phyloP scores from a whole-genome alignment of 345 rosid genomes.

The Salix viminalis region DNA sequence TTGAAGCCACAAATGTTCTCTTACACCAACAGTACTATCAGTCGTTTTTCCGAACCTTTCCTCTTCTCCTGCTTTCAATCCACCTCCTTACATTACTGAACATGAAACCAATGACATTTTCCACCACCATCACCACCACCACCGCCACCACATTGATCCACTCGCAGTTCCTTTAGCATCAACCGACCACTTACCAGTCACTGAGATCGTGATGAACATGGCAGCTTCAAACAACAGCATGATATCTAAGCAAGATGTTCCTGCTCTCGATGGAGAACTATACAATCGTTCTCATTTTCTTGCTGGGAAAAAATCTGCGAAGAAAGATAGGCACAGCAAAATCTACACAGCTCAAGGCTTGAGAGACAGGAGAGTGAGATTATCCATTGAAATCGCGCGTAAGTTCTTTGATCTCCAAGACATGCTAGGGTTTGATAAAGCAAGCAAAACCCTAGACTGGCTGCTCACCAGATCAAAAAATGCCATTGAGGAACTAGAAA shows the following conservation, averaged over 20 bases:
- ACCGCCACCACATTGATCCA: conserved; percentile 12
- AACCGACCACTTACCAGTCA: conserved; percentile 3
- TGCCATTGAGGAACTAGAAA: conserved; percentile 47
- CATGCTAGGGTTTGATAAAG: conserved; percentile 75
- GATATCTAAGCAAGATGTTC: neutral
- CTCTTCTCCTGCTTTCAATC: conserved; percentile 11
- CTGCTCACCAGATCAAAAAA: conserved; percentile 50
- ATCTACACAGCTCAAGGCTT: conserved; percentile 70
- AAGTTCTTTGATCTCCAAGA: conserved; percentile 86
- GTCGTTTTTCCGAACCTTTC: conserved; percentile 9
- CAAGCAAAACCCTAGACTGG: conserved; percentile 86
- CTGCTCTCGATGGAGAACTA: neutral
- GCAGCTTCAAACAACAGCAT: conserved; percentile 11
- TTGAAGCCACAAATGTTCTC: conserved; percentile 22
- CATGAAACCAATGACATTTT: conserved; percentile 7
- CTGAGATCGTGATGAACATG: conserved; percentile 14
- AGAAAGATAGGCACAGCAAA: conserved; percentile 75
- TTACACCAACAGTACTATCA: conserved; percentile 8
- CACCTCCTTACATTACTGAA: conserved; percentile 5
- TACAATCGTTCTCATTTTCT: neutral
- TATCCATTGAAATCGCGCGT: conserved; percentile 64
- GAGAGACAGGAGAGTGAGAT: conserved; percentile 80
- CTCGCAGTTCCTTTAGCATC: conserved; percentile 8
- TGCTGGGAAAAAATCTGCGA: conserved; percentile 27
- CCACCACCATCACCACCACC: conserved; percentile 16